Conservation (phyloP, 106 monocot species). For the Platanthera zijinensis region DNA sequence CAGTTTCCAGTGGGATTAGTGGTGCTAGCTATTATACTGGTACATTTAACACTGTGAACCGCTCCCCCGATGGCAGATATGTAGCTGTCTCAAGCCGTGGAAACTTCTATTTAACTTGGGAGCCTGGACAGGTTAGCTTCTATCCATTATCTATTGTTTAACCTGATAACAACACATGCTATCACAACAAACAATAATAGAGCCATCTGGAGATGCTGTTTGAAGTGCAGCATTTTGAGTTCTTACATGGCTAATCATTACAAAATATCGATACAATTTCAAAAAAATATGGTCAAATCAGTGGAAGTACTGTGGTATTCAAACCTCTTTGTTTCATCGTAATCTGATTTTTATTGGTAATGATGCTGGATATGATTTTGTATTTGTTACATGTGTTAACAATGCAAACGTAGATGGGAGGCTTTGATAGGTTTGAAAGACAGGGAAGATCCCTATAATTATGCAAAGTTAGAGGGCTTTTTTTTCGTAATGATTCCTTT, state of each 20-base stretch:
- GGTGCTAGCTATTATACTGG: conserved; percentile 98
- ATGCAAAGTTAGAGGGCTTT: no score
- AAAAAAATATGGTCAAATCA: background rate
- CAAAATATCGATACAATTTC: background rate
- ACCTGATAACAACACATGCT: background rate
- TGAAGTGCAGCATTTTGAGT: background rate
- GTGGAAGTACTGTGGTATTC: background rate
- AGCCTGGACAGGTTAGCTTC: conserved; percentile 82
- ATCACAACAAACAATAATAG: background rate
- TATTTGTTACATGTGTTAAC: background rate
- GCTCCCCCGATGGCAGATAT: conserved; percentile 88
- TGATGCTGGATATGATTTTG: background rate
- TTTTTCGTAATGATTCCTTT: no score
- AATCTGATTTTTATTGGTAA: background rate
- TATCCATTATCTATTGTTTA: background rate
- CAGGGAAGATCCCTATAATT: no score
- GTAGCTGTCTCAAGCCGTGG: conserved; percentile 97
- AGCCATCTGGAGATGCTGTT: background rate
- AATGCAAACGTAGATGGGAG: no score
- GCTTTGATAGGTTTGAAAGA: no score
- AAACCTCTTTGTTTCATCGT: background rate
- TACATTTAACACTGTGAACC: conserved; percentile 89
- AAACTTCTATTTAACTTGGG: conserved; percentile 95
- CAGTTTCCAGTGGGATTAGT: conserved; percentile 99
- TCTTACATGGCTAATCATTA: background rate